Percentiles rank a stretch among this genome's conserved stretches.
Conservation (phyloP, 805 yeast genomes). For the Kuraishia molischiana region DNA sequence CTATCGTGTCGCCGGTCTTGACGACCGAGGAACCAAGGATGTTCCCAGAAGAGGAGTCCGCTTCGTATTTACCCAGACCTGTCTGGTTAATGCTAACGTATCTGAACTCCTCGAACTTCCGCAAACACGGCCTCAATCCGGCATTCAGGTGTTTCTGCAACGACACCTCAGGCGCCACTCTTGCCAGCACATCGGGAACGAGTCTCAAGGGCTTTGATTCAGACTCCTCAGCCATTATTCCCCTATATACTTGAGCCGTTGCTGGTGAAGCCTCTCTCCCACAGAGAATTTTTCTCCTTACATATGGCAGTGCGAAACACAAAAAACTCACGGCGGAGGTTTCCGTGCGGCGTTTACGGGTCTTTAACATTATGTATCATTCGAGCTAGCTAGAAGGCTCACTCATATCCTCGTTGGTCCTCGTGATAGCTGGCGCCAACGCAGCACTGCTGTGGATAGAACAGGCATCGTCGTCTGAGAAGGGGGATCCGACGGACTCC, state of each 20-base stretch:
- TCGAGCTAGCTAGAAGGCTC: neutral
- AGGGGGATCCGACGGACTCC: conserved; percentile 20
- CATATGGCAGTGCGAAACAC: neutral
- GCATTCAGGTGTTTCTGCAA: conserved; percentile 67
- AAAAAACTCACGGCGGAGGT: too few species aligned
- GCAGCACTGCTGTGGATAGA: conserved; percentile 20
- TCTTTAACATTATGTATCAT: too few species aligned
- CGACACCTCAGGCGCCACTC: conserved; percentile 79
- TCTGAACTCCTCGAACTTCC: conserved; percentile 67
- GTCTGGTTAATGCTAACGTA: conserved; percentile 32
- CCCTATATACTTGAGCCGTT: conserved; percentile 1
- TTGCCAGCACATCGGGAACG: conserved; percentile 73
- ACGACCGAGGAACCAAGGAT: conserved; percentile 62
- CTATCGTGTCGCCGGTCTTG: conserved; percentile 62
- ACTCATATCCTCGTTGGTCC: neutral
- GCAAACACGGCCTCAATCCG: conserved; percentile 68
- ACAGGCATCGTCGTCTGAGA: conserved; percentile 20
- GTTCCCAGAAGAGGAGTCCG: conserved; percentile 14
- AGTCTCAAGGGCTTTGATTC: conserved; percentile 46
- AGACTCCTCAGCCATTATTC: too few species aligned
- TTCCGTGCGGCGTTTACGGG: too few species aligned
- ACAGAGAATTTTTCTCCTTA: neutral
- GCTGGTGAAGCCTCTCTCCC: too few species aligned
- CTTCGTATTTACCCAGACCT: conserved; percentile 24
- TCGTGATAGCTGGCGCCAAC: conserved; percentile 11